phyloP scores from a whole-genome alignment of 805 yeast species.

The Starmerella gropengiesseri region DNA sequence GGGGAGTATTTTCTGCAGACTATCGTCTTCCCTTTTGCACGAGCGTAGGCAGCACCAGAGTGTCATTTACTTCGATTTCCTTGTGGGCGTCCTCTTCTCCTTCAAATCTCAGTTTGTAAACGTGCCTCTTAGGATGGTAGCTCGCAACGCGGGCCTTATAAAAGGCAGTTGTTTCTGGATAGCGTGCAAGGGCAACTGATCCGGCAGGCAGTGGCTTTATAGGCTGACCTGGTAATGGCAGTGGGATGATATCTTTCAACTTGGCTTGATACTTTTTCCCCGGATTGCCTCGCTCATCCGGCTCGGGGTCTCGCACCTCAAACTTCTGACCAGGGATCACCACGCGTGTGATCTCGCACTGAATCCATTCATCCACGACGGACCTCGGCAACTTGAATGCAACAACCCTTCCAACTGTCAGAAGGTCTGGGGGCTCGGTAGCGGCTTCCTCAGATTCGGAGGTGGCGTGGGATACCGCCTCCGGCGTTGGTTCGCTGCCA shows the following conservation, averaged over 20 bases:
- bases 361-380: conserved; percentile 87
- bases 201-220: conserved; percentile 54
- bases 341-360: conserved; percentile 75
- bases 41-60: conserved; percentile 56
- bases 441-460: not conserved
- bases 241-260: conserved; percentile 69
- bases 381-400: conserved; percentile 68
- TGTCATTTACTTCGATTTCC: conserved; percentile 83
- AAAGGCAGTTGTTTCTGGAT: conserved; percentile 95
- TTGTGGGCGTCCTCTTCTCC: conserved; percentile 96
- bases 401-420: conserved; percentile 61
- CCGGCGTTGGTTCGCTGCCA: conserved; percentile 1
- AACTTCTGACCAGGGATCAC: conserved; percentile 63
- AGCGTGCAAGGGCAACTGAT: conserved; percentile 76
- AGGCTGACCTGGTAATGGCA: conserved; percentile 35
- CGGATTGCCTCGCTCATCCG: conserved; percentile 82
- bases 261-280: conserved; percentile 78
- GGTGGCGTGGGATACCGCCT: not conserved
- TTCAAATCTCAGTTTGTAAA: conserved; percentile 53
- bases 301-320: conserved; percentile 96
- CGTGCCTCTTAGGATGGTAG: conserved; percentile 17
- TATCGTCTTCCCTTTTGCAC: not conserved
- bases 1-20: too few relatives aligned
- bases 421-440: conserved; percentile 24
- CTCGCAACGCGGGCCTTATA: conserved; percentile 85